These are phyloP conservation scores for Starmerella etchellsii DNA, from an alignment of 805 yeast species.

Conservation along the genomic window DNA sequence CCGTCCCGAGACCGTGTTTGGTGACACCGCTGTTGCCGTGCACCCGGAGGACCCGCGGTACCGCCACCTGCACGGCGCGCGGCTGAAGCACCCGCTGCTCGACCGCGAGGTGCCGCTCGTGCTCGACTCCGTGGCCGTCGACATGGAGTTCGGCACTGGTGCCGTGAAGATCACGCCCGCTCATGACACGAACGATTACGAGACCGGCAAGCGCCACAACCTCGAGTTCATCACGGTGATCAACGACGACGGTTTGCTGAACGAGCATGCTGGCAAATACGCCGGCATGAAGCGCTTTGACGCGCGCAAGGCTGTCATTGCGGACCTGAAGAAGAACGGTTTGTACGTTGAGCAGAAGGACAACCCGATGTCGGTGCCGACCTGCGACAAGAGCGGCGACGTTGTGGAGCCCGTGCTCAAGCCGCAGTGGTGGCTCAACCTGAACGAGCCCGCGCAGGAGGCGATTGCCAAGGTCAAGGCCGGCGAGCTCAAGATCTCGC, in stretches of 20 bases:
- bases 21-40: conserved; percentile 96
- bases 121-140: conserved; percentile 86
- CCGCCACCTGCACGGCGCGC: conserved; percentile 89
- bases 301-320: conserved; percentile 78
- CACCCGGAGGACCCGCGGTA: conserved; percentile 93
- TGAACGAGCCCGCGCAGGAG: conserved; percentile 72
- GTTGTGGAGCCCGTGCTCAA: conserved; percentile 90
- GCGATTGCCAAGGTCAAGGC: conserved; percentile 75
- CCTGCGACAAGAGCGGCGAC: conserved; percentile 94
- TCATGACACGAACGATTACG: conserved; percentile 94
- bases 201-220: conserved; percentile 86
- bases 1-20: conserved; percentile 96
- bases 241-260: conserved; percentile 84
- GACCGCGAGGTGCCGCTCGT: conserved; percentile 77
- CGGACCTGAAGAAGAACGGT: conserved; percentile 58
- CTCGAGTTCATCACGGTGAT: conserved; percentile 79
- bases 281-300: conserved; percentile 84
- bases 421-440: conserved; percentile 99
- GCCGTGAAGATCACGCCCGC: conserved; percentile 99
- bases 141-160: conserved; percentile 99
- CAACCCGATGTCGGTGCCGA: conserved; percentile 91
- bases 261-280: conserved; percentile 90
- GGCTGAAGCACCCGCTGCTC: conserved; percentile 77
- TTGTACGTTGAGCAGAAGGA: conserved; percentile 75
- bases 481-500: conserved; percentile 71